A percentile compares a stretch with the other conserved stretches of the same genome.
Evolutionary conservation across 257 asterid genomes (phyloP).

Genomic region (Echium plantagineum): DNA sequence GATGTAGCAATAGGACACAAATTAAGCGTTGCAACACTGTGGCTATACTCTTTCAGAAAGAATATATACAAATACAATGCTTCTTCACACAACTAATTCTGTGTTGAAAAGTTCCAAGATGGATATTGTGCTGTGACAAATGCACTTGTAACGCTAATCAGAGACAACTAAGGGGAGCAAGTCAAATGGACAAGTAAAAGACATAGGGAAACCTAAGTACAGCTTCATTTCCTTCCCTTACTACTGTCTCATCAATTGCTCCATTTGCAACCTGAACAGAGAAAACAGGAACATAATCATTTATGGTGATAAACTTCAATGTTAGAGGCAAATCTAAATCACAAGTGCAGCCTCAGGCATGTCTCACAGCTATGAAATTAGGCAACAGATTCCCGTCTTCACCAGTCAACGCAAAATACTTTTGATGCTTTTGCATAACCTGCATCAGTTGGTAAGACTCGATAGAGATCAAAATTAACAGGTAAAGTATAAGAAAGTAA

Average conservation of each 20-base stretch:
- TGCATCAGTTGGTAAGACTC: slow-evolving; percentile 19
- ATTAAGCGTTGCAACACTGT: no score
- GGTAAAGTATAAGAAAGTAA: no score
- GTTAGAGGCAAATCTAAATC: slow-evolving; percentile 1
- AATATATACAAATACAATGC: no score
- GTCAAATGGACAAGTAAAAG: background rate
- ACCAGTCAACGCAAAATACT: slow-evolving; percentile 76
- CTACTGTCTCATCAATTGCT: slow-evolving; percentile 66
- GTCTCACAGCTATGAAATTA: slow-evolving; percentile 73
- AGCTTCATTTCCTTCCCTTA: slow-evolving; percentile 93
- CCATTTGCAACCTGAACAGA: slow-evolving; percentile 85
- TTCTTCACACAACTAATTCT: no score
- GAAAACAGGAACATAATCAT: slow-evolving; percentile 8
- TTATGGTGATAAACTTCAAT: slow-evolving; percentile 3
- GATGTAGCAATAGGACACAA: no score
- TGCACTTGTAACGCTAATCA: no score
- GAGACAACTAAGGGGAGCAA: slow-evolving; percentile 1
- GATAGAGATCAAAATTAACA: background rate
- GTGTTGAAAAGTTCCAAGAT: no score
- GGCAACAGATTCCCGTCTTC: slow-evolving; percentile 65
- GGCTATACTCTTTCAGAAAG: no score
- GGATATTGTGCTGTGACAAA: no score
- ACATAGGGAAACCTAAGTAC: slow-evolving; percentile 54
- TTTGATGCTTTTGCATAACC: slow-evolving; percentile 99
- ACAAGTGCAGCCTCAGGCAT: slow-evolving; percentile 13